Conservation (phyloP, 192 early-diverging fungal species). For the Polychytrium aggregatum region DNA sequence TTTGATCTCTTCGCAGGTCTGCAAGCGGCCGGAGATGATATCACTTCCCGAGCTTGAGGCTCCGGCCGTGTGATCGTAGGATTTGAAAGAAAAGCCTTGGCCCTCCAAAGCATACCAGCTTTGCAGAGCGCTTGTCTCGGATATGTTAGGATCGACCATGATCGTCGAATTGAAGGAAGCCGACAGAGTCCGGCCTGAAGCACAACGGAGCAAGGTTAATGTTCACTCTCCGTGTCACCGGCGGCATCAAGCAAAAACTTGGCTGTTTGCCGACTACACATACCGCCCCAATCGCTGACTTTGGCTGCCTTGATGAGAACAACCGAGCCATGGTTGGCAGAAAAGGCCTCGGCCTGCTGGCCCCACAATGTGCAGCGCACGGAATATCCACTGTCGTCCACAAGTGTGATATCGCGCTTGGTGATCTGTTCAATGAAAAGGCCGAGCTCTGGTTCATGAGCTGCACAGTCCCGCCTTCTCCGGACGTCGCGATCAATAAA, state of each 20-base stretch:
- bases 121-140: conserved; percentile 56
- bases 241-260: too few relatives aligned
- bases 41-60: conserved; percentile 16
- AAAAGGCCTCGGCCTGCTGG: conserved; percentile 58
- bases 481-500: too few relatives aligned
- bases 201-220: too few relatives aligned
- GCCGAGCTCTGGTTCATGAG: too few relatives aligned
- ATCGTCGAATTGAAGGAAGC: conserved; percentile 37
- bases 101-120: conserved; percentile 54
- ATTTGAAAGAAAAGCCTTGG: conserved; percentile 22
- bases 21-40: too few relatives aligned
- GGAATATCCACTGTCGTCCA: conserved; percentile 59
- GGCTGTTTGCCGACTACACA: too few relatives aligned
- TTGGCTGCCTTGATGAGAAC: conserved; percentile 76
- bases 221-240: too few relatives aligned
- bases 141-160: conserved; percentile 60
- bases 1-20: too few relatives aligned
- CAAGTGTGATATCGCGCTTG: conserved; percentile 76
- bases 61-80: conserved; percentile 22
- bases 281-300: conserved; percentile 82
- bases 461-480: too few relatives aligned
- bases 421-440: too few relatives aligned
- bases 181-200: conserved; percentile 37
- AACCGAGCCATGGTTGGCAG: conserved; percentile 36
- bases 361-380: conserved; percentile 85